phyloP scores from a whole-genome alignment of 768 basidiomycete genomes.

The Pseudohyphozyma bogoriensis region DNA sequence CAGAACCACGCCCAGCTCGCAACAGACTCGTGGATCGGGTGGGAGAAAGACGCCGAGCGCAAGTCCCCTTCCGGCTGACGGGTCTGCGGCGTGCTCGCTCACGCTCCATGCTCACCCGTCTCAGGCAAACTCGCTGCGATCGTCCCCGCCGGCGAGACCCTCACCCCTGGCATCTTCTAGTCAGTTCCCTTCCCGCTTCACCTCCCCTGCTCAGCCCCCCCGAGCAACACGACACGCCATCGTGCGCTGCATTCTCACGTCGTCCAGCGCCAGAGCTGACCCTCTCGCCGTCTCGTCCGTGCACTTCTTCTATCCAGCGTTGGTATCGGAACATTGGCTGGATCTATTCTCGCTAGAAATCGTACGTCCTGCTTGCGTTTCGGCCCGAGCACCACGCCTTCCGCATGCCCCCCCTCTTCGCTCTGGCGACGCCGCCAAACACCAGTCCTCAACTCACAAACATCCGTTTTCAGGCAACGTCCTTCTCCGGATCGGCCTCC shows the following conservation, averaged over 20 bases:
- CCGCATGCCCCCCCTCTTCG: not conserved
- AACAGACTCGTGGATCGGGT: slow-evolving; percentile 70
- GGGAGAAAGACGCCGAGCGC: slow-evolving; percentile 81
- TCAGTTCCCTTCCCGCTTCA: slow-evolving; percentile 2
- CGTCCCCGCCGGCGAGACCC: slow-evolving; percentile 64
- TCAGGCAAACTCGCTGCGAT: slow-evolving; percentile 74
- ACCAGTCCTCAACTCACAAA: not conserved
- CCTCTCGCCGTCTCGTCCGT: too few relatives aligned
- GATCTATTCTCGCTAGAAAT: slow-evolving; percentile 74
- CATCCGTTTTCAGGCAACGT: slow-evolving; percentile 40
- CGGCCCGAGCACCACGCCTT: not conserved
- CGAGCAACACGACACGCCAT: too few relatives aligned
- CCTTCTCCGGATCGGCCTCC: slow-evolving; percentile 59
- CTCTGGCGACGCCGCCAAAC: not conserved
- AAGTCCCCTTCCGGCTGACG: slow-evolving; percentile 28
- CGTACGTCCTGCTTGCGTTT: slow-evolving; percentile 39
- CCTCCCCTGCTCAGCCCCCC: too few relatives aligned
- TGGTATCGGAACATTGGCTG: slow-evolving; percentile 75
- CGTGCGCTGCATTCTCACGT: too few relatives aligned
- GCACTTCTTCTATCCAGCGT: slow-evolving; percentile 39
- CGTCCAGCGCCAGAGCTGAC: too few relatives aligned
- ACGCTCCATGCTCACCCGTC: too few relatives aligned
- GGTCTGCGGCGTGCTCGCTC: too few relatives aligned
- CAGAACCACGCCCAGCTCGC: slow-evolving; percentile 59
- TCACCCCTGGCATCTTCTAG: slow-evolving; percentile 83